A percentile compares a stretch with the other conserved stretches of the same genome.
Conservation (phyloP, 345 rosid genomes). For the Firmiana major region DNA sequence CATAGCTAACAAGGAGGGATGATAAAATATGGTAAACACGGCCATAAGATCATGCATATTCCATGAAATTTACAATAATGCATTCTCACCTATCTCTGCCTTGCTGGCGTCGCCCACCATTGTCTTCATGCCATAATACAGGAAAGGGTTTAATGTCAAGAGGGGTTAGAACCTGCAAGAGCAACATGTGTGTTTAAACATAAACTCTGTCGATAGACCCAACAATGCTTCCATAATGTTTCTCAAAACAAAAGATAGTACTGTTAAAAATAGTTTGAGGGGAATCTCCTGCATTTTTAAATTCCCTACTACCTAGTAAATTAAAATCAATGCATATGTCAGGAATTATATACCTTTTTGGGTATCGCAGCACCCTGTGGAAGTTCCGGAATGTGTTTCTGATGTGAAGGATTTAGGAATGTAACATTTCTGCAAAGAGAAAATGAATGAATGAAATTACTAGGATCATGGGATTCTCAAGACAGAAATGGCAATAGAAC, state of each 20-base stretch:
- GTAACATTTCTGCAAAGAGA: conserved; percentile 61
- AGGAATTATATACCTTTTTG: conserved; percentile 47
- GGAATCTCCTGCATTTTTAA: background rate
- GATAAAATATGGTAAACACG: background rate
- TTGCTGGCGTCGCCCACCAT: conserved; percentile 62
- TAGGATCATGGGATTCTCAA: conserved; percentile 10
- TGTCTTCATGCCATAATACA: conserved; percentile 89
- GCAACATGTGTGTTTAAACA: background rate
- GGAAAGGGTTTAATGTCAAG: conserved; percentile 81
- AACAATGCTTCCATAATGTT: background rate
- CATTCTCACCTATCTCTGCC: conserved; percentile 70
- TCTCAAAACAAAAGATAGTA: background rate
- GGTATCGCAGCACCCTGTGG: conserved; percentile 70
- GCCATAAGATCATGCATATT: background rate
- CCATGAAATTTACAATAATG: background rate
- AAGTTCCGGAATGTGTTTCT: conserved; percentile 63
- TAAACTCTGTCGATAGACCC: background rate
- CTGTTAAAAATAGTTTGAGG: background rate
- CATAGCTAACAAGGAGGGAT: background rate
- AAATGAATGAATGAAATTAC: background rate
- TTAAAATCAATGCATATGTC: background rate
- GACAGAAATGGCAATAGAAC: conserved; percentile 17
- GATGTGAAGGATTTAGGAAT: conserved; percentile 51
- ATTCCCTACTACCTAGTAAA: background rate
- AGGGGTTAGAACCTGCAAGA: conserved; percentile 63